These are phyloP conservation scores for Gossypium ekmanianum DNA, from an alignment of 345 rosid species.

Conservation along the genomic window DNA sequence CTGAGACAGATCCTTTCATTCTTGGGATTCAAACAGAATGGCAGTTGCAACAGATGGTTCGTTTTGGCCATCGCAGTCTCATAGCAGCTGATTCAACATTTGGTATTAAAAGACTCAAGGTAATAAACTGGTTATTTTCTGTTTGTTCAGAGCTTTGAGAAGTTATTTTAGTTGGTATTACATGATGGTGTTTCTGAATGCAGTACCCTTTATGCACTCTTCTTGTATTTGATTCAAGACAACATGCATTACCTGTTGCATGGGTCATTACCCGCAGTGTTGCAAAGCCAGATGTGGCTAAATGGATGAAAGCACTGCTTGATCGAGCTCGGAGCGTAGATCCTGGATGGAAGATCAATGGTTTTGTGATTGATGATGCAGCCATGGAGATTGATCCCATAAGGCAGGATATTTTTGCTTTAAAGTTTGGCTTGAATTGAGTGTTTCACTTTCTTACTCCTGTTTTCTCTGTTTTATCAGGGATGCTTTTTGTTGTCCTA, in stretches of 20 bases:
- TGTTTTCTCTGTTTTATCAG: conserved; percentile 40
- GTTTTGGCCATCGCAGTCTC: conserved; percentile 82
- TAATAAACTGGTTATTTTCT: conserved; percentile 20
- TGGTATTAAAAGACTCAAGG: conserved; percentile 91
- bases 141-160: neutral
- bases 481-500: conserved; percentile 76
- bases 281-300: conserved; percentile 75
- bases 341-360: conserved; percentile 72
- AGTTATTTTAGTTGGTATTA: neutral
- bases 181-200: conserved; percentile 25
- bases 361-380: conserved; percentile 87
- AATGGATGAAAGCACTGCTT: conserved; percentile 81
- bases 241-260: conserved; percentile 87
- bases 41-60: conserved; percentile 88
- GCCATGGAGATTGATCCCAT: conserved; percentile 87
- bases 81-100: conserved; percentile 86
- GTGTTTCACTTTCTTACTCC: conserved; percentile 11
- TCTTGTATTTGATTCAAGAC: conserved; percentile 91
- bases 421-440: conserved; percentile 11
- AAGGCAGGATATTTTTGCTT: conserved; percentile 38
- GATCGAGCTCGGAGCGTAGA: conserved; percentile 57
- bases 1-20: conserved; percentile 70
- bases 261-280: conserved; percentile 87
- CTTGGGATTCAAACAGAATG: conserved; percentile 95
- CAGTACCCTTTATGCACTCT: conserved; percentile 90